phyloP scores from a whole-genome alignment of 2,329 filamentous ascomycete species.

The Penicillium verrucosum region DNA sequence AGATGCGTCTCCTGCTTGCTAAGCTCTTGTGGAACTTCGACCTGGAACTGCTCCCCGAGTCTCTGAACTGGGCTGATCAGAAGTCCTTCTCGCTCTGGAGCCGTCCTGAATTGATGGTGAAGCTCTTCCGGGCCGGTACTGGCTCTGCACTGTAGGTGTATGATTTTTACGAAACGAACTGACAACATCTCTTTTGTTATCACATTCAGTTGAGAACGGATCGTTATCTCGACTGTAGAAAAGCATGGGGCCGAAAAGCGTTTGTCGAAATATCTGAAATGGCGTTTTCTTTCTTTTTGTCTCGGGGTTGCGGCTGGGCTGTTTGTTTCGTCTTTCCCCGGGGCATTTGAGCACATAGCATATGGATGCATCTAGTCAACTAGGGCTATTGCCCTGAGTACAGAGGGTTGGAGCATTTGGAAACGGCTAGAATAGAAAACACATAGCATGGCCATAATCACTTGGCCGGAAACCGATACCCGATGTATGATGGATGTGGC shows the following conservation, averaged over 20 bases:
- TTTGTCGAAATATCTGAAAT: background rate
- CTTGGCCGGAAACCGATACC: background rate
- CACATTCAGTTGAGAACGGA: background rate
- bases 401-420: background rate
- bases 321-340: background rate
- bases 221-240: background rate
- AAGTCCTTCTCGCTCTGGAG: slow-evolving; percentile 38
- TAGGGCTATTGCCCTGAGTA: background rate
- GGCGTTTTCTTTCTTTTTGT: background rate
- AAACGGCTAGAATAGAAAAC: background rate
- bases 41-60: slow-evolving; percentile 33
- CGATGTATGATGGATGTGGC: background rate
- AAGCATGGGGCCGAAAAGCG: background rate
- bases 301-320: background rate
- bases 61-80: slow-evolving; percentile 28
- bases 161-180: background rate
- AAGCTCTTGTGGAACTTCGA: slow-evolving; percentile 41
- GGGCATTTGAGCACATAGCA: background rate
- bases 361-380: background rate
- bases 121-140: slow-evolving; percentile 14
- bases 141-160: background rate
- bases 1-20: slow-evolving; percentile 43
- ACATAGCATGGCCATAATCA: background rate
- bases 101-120: slow-evolving; percentile 34
- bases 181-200: background rate